Conservation (phyloP, 2,329 filamentous ascomycete genomes). For the Penicillium frequentans region DNA sequence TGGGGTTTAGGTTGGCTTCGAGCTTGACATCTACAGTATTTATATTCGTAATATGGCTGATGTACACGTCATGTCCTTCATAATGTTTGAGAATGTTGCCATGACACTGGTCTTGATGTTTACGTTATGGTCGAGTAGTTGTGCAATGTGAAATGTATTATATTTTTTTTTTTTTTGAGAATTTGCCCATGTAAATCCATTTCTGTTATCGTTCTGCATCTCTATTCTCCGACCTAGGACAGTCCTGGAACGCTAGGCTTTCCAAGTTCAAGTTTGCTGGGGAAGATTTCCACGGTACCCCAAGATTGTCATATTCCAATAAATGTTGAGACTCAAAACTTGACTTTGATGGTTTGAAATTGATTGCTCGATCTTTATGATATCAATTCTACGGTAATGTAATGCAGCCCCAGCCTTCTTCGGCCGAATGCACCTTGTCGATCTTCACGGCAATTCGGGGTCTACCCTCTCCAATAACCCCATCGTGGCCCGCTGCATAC, state of each 20-base stretch:
- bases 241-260: too few species aligned
- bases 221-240: too few species aligned
- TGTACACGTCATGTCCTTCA: slow-evolving; percentile 13
- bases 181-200: background rate
- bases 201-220: too few species aligned
- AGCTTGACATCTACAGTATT: background rate
- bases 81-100: slow-evolving; percentile 15
- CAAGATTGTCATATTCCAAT: too few species aligned
- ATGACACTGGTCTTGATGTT: slow-evolving; percentile 7
- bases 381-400: background rate
- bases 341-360: too few species aligned
- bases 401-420: background rate
- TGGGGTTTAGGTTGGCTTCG: background rate
- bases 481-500: background rate
- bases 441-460: background rate
- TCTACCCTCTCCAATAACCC: background rate
- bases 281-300: too few species aligned
- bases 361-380: too few species aligned
- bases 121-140: slow-evolving; percentile 1
- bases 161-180: background rate
- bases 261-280: too few species aligned
- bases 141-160: slow-evolving; percentile 9
- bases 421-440: background rate
- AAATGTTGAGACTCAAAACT: too few species aligned
- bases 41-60: slow-evolving; percentile 19